Evolutionary conservation across 108 stramenopile species (phyloP).

Genomic region (Skeletonema grethae): DNA sequence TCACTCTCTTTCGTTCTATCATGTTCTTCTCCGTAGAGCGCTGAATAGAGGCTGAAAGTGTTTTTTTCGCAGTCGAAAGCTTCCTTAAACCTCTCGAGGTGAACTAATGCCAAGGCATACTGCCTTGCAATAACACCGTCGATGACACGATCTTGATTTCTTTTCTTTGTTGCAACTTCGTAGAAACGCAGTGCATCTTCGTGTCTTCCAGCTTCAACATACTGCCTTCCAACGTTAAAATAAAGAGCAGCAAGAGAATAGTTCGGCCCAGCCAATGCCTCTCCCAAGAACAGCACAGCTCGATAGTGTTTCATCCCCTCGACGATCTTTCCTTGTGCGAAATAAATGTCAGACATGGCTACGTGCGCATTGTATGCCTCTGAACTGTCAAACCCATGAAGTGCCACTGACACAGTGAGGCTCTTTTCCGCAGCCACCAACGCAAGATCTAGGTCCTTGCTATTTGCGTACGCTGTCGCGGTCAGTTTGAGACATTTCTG

Average conservation of each 20-base stretch:
- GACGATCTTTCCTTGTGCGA: conserved; percentile 43
- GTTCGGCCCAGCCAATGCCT: conserved; percentile 81
- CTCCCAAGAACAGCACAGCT: conserved; percentile 86
- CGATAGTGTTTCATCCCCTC: conserved; percentile 78
- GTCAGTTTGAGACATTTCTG: conserved; percentile 71
- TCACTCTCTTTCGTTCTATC: conserved; percentile 61
- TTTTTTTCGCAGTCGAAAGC: conserved; percentile 69
- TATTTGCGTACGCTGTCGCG: conserved; percentile 76
- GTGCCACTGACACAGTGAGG: conserved; percentile 76
- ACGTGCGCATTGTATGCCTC: conserved; percentile 62
- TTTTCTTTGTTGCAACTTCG: conserved; percentile 51
- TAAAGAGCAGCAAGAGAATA: conserved; percentile 73
- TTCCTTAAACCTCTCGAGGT: conserved; percentile 60
- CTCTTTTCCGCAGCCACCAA: conserved; percentile 69
- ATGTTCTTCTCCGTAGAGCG: conserved; percentile 68
- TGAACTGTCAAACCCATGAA: conserved; percentile 81
- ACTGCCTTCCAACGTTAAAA: conserved; percentile 82
- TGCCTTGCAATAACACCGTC: conserved; percentile 71
- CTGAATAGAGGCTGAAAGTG: conserved; percentile 59
- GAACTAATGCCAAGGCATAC: conserved; percentile 54
- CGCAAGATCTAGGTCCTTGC: conserved; percentile 66
- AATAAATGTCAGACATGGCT: conserved; percentile 63
- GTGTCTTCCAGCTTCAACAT: conserved; percentile 59
- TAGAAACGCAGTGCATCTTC: conserved; percentile 63
- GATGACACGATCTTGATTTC: conserved; percentile 64